Evolutionary conservation across 2,329 filamentous ascomycete genomes (phyloP), one percentile per base, ranked within the genome.

Genomic region (Aspergillus felis): DNA sequence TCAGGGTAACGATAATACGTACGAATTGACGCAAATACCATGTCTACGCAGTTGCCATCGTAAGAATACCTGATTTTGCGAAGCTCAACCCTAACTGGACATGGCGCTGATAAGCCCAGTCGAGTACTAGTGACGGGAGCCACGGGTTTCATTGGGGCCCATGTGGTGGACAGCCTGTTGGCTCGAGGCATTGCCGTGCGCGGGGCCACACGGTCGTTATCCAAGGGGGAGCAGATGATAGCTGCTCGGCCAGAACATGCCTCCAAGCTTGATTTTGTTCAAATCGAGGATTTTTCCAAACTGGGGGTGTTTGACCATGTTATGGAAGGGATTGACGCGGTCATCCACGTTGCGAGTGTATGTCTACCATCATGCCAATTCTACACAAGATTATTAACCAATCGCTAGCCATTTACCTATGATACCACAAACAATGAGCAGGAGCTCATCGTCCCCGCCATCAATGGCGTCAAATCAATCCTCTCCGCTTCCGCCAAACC

Each of bases 261-360:
- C 3, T 66, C 59, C 0, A 68, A 66, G 20, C 68, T 81, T 12
- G 74, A 79, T 35, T 79, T 80, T 48, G 71, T 79, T 1, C 65
- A 74, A 25, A 71, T 81, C 0, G 59, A 70, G 4, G 78, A 81
- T 53, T 79, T 82, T 53, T 67, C 74, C 10, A 68, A 71, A 0
- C 65, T 68, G 0, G 71, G 71, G 0, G 74, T 72, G 1, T 72
- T 80, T 4, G 61, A 66, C 4, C 68, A 76, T 2, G 74, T 71
- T 0, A 71, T 79, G 29, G 66, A 78, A 12, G 77, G 68, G 1
- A 70, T 81, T 1, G 76, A 79, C 20, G 76, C 67, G 0, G 70
- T 81, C 0, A 74, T 81, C 17, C 78, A 81, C 50, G 70, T 76
- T 1, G 79, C 79, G 5, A 80, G 76, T 56, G 76, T 77, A 63